Conservation (phyloP, 2,329 filamentous ascomycete genomes). For the Aspergillus oerlinghausenensis region DNA sequence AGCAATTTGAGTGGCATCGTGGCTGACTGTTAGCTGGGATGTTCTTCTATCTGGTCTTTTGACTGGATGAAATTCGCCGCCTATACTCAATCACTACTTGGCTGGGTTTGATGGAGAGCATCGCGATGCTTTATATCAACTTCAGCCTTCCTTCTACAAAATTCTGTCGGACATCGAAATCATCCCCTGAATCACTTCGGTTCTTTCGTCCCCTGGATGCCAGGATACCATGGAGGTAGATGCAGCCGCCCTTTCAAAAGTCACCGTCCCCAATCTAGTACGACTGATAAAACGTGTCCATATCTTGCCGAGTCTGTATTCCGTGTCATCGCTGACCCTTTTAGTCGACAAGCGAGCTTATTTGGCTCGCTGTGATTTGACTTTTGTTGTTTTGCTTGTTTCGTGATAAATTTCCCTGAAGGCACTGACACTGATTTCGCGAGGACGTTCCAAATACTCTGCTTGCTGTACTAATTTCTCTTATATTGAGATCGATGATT, state of each 20-base stretch:
- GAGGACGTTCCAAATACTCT: background rate
- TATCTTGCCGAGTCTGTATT: background rate
- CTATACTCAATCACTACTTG: background rate
- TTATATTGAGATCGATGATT: background rate
- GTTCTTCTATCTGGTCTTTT: background rate
- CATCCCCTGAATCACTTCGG: background rate
- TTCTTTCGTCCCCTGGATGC: background rate
- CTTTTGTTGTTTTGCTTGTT: background rate
- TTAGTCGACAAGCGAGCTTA: background rate
- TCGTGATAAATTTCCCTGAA: background rate
- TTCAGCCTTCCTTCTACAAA: background rate
- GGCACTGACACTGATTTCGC: too few species aligned
- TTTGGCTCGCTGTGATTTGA: background rate
- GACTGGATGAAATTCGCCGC: background rate
- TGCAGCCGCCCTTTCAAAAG: background rate
- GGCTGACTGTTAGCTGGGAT: background rate
- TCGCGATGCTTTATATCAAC: background rate
- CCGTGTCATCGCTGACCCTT: background rate
- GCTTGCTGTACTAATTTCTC: background rate
- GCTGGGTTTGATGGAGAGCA: background rate
- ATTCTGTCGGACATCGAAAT: background rate
- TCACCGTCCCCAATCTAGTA: background rate
- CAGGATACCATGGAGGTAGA: background rate
- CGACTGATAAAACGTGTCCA: background rate
- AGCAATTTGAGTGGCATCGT: constrained; percentile 27